These are phyloP conservation scores for Berkeleyomyces rouxiae DNA, from an alignment of 2,329 filamentous ascomycete genomes.

Conservation along the genomic window DNA sequence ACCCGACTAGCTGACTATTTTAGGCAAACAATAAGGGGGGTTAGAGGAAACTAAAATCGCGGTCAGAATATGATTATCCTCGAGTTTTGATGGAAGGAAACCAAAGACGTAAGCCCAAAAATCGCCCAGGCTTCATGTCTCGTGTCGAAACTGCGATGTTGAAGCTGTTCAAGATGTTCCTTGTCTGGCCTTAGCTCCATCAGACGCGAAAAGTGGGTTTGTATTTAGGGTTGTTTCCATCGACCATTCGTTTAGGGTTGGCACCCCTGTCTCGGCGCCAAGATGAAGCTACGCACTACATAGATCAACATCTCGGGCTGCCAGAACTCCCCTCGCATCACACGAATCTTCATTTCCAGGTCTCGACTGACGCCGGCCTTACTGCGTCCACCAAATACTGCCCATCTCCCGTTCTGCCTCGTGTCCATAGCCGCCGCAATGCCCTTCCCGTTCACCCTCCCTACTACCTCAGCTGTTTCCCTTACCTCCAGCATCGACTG, in stretches of 20 bases:
- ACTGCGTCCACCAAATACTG: background rate
- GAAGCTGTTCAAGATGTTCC: no score
- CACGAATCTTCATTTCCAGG: background rate
- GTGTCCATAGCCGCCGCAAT: constrained; percentile 30
- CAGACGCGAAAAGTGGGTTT: no score
- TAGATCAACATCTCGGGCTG: background rate
- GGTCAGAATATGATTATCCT: no score
- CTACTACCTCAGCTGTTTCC: constrained; percentile 75
- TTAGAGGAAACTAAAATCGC: background rate
- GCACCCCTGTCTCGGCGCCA: no score
- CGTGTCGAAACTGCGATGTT: no score
- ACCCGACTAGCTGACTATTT: background rate
- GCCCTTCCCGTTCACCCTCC: constrained; percentile 78
- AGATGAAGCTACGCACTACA: no score
- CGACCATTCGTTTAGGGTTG: no score
- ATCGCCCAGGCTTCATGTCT: background rate
- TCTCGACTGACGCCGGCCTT: background rate
- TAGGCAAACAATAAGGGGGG: background rate
- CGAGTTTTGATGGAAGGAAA: no score
- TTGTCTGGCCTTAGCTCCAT: no score
- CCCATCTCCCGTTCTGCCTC: background rate
- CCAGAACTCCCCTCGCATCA: background rate
- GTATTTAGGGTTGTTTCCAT: no score
- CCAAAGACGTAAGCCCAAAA: no score
- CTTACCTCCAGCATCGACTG: constrained; percentile 65